phyloP scores from a whole-genome alignment of 371 early-diverging fungal species.

The Mortierella sp. region DNA sequence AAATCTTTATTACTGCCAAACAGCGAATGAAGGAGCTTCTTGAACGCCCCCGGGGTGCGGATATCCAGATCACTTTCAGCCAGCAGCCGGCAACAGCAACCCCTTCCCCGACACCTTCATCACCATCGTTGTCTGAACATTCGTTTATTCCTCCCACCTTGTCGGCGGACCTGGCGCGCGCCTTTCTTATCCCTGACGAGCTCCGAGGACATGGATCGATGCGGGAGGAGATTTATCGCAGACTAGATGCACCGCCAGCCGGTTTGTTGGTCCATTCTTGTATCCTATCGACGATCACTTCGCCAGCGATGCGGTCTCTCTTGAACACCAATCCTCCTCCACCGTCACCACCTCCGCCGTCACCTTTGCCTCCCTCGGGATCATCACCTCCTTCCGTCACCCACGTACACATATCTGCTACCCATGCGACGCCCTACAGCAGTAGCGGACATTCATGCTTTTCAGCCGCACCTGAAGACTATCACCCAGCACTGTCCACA shows the following conservation, averaged over 20 bases:
- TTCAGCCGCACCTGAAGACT: not conserved
- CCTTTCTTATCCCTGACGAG: not conserved
- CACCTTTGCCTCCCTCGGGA: not conserved
- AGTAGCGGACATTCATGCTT: not conserved
- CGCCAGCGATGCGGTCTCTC: slow-evolving; percentile 18
- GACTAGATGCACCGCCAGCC: not conserved
- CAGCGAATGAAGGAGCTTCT: slow-evolving; percentile 20
- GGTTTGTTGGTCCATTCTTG: slow-evolving; percentile 23
- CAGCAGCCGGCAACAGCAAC: not conserved
- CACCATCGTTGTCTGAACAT: not conserved
- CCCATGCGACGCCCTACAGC: not conserved
- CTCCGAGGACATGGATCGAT: not conserved
- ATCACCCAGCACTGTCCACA: not conserved
- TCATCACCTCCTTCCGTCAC: not conserved
- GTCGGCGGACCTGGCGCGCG: not conserved
- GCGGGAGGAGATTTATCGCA: not conserved
- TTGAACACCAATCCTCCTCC: slow-evolving; percentile 22
- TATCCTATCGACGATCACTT: slow-evolving; percentile 26
- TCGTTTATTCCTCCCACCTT: not conserved
- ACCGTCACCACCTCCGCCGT: not conserved
- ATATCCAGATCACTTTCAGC: slow-evolving; percentile 28
- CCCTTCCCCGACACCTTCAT: not conserved
- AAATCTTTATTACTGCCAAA: slow-evolving; percentile 11
- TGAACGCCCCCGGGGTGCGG: slow-evolving; percentile 14
- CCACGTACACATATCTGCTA: not conserved